These are phyloP conservation scores for Coffea canephora DNA, from an alignment of 257 asterid species.

Conservation along the genomic window DNA sequence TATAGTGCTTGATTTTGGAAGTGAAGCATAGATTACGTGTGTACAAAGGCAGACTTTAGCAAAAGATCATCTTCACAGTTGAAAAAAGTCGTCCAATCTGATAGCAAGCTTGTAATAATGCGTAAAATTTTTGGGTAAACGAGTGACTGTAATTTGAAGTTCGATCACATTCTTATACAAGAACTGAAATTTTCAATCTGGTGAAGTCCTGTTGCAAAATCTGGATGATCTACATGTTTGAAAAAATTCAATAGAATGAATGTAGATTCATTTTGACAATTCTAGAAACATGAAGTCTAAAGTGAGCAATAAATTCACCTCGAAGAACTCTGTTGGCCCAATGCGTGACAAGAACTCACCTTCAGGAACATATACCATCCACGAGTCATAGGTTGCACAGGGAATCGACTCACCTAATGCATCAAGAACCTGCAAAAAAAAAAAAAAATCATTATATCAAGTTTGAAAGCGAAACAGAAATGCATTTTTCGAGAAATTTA, in stretches of 20 bases:
- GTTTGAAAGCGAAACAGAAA: not conserved
- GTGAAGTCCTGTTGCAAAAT: not conserved
- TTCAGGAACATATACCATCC: slow-evolving; percentile 96
- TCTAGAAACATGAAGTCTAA: slow-evolving; percentile 21
- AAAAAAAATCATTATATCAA: slow-evolving; percentile 3
- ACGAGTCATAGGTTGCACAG: slow-evolving; percentile 71
- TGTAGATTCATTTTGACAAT: not conserved
- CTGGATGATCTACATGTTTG: not conserved
- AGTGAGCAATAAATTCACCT: slow-evolving; percentile 41
- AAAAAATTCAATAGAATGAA: not conserved
- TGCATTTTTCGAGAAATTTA: not conserved
- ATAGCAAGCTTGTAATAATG: no score
- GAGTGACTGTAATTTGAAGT: not conserved
- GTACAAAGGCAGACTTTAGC: not conserved
- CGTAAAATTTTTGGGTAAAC: no score
- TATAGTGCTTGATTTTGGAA: slow-evolving; percentile 7
- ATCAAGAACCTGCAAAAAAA: slow-evolving; percentile 66
- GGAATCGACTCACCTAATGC: slow-evolving; percentile 85
- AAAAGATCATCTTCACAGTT: no score
- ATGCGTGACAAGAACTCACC: slow-evolving; percentile 96
- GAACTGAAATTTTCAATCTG: not conserved
- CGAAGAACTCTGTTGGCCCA: slow-evolving; percentile 90
- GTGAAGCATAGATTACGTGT: not conserved
- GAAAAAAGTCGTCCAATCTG: no score
- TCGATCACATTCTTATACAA: not conserved